These are phyloP conservation scores for Neurospora sp. DNA, from an alignment of 2,329 filamentous ascomycete species.

Conservation along the genomic window DNA sequence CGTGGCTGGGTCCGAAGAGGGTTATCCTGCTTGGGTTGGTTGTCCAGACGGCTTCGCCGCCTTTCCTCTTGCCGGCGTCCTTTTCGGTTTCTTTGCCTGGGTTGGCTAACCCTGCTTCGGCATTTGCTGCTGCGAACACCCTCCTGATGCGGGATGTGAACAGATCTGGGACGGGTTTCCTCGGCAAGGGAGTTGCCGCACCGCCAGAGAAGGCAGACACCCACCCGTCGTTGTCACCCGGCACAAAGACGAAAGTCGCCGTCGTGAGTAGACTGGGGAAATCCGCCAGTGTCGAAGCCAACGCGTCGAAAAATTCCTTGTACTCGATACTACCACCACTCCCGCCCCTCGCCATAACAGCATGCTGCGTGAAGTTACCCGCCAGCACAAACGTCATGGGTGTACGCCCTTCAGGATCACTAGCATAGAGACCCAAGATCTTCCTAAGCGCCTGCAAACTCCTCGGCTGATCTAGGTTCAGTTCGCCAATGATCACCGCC, in stretches of 20 bases:
- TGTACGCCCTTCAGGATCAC: conserved; percentile 49
- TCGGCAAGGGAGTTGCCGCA: conserved; percentile 58
- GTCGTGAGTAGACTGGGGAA: conserved; percentile 70
- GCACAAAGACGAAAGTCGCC: conserved; percentile 84
- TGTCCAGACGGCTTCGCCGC: conserved; percentile 75
- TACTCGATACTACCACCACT: conserved; percentile 84
- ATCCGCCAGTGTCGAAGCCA: conserved; percentile 73
- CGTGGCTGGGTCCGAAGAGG: conserved; percentile 79
- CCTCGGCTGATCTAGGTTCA: conserved; percentile 77
- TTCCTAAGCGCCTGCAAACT: conserved; percentile 72
- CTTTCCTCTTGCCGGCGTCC: conserved; percentile 33
- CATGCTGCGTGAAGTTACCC: conserved; percentile 68
- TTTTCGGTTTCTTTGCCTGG: conserved; percentile 23
- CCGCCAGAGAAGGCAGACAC: conserved; percentile 73
- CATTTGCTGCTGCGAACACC: conserved; percentile 68
- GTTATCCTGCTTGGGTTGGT: conserved; percentile 75
- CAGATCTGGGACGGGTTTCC: conserved; percentile 67
- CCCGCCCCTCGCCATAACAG: conserved; percentile 55
- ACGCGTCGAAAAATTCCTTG: conserved; percentile 87
- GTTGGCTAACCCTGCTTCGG: conserved; percentile 45
- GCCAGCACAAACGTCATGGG: conserved; percentile 75
- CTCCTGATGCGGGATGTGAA: conserved; percentile 83
- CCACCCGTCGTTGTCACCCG: conserved; percentile 98
- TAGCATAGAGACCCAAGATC: conserved; percentile 64
- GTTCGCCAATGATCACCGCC: conserved; percentile 71